A percentile compares a stretch with the other conserved stretches of the same genome.
Evolutionary conservation across 2,329 filamentous ascomycete species (phyloP).

Genomic region (Sphaerulina vaccinii): DNA sequence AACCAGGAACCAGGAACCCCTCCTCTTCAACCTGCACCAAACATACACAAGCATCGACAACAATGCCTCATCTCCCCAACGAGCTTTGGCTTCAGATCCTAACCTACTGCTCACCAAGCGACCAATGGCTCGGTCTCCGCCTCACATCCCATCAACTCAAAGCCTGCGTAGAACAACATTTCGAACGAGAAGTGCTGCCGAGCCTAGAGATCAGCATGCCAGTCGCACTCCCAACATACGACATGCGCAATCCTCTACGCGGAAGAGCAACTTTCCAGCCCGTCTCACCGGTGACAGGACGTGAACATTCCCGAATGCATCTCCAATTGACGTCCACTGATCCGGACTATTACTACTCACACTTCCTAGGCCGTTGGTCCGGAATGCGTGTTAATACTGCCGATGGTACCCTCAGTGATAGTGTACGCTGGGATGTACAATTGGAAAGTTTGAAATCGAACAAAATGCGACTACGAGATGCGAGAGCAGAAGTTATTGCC

Average conservation of each 20-base stretch:
- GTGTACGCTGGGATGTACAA: too few relatives aligned
- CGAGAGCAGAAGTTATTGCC: slow-evolving; percentile 1
- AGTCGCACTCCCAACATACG: slow-evolving; percentile 20
- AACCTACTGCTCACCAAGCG: slow-evolving; percentile 1
- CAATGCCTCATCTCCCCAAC: slow-evolving; percentile 8
- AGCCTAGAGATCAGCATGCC: slow-evolving; percentile 13
- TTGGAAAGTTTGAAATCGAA: too few relatives aligned
- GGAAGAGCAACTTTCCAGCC: slow-evolving; percentile 17
- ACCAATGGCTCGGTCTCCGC: slow-evolving; percentile 14
- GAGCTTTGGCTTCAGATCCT: slow-evolving; percentile 13
- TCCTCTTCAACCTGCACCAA: too few relatives aligned
- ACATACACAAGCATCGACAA: too few relatives aligned
- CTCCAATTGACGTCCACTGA: slow-evolving; percentile 4
- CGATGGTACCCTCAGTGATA: background rate
- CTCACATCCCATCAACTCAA: slow-evolving; percentile 11
- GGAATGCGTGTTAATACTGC: slow-evolving; percentile 3
- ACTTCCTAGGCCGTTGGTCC: slow-evolving; percentile 7
- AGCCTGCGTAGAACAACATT: slow-evolving; percentile 21
- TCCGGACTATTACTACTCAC: slow-evolving; percentile 9
- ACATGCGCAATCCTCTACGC: slow-evolving; percentile 14
- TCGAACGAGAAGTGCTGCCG: slow-evolving; percentile 11
- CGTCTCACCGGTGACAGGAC: background rate
- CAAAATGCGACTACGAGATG: slow-evolving; percentile 6
- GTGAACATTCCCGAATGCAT: slow-evolving; percentile 2
- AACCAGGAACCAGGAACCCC: too few relatives aligned